phyloP scores from a whole-genome alignment of 2,329 filamentous ascomycete genomes.

The Cercospora canescens region DNA sequence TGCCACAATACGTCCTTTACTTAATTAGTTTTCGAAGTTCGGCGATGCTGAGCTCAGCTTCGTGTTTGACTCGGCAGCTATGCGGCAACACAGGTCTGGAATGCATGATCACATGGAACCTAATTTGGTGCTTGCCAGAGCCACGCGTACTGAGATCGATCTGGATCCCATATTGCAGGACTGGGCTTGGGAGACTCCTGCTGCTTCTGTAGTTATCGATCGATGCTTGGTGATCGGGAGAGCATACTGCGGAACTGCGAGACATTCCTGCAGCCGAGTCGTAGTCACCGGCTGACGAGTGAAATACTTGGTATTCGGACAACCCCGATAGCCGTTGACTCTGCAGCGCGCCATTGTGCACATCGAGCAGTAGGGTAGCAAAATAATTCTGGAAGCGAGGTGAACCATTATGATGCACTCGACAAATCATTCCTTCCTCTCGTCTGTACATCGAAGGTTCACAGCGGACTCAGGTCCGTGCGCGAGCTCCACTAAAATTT shows the following conservation, averaged over 20 bases:
- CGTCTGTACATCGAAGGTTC: not conserved
- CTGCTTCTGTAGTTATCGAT: not conserved
- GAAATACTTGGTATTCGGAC: not conserved
- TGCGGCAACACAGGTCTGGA: not conserved
- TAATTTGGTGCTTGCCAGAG: not conserved
- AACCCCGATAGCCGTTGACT: not conserved
- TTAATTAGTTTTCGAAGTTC: not conserved
- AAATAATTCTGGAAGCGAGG: not conserved
- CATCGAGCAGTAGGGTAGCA: not conserved
- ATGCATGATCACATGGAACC: not conserved
- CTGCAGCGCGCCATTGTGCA: not conserved
- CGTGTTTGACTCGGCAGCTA: not conserved
- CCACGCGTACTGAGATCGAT: not conserved
- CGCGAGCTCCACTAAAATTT: not conserved
- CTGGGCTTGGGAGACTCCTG: not conserved
- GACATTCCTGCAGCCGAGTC: not conserved
- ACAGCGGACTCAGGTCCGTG: not conserved
- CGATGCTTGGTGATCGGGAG: not conserved
- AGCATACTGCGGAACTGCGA: not conserved
- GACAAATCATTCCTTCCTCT: not conserved
- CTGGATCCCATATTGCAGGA: not conserved
- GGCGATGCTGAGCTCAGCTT: not conserved
- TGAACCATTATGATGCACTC: not conserved
- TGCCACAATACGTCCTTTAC: not conserved
- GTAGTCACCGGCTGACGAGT: not conserved